These are phyloP conservation scores for Austroboletus festivus DNA, from an alignment of 768 basidiomycete species.

Conservation along the genomic window DNA sequence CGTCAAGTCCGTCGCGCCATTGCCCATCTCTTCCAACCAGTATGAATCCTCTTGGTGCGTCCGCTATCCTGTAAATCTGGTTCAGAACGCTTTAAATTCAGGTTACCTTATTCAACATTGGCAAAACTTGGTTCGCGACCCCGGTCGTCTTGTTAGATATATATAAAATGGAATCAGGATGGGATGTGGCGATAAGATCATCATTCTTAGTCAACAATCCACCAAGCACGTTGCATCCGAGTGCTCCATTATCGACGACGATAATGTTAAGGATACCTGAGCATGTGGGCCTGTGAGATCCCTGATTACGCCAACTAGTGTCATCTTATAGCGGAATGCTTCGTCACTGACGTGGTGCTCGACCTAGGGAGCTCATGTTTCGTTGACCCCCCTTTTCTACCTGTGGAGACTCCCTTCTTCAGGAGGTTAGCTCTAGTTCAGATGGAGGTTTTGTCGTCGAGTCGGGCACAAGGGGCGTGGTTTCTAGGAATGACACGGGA, in stretches of 20 bases:
- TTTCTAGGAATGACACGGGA: too few relatives aligned
- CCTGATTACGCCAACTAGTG: too few relatives aligned
- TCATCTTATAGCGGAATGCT: too few relatives aligned
- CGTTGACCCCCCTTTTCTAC: too few relatives aligned
- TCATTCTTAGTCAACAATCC: conserved; percentile 81
- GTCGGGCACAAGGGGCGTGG: too few relatives aligned
- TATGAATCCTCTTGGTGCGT: conserved; percentile 44
- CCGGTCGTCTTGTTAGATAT: conserved; percentile 51
- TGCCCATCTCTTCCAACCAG: conserved; percentile 52
- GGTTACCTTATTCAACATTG: conserved; percentile 46
- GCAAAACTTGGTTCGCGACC: conserved; percentile 52
- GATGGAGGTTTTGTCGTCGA: too few relatives aligned
- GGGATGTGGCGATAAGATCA: conserved; percentile 73
- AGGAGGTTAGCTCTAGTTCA: too few relatives aligned
- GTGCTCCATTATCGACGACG: conserved; percentile 59
- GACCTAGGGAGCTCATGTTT: too few relatives aligned
- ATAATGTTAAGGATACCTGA: conserved; percentile 58
- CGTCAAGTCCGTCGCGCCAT: conserved; percentile 48
- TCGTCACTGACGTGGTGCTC: too few relatives aligned
- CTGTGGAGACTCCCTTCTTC: too few relatives aligned
- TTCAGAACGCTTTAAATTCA: conserved; percentile 13
- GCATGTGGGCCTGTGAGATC: too few relatives aligned
- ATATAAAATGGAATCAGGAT: conserved; percentile 59
- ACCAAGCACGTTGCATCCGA: conserved; percentile 63
- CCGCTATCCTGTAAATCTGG: conserved; percentile 40